Percentiles rank a stretch among this genome's conserved stretches.
Conservation (phyloP, 2,329 filamentous ascomycete genomes). For the Paracorniculantispora psalliotae region DNA sequence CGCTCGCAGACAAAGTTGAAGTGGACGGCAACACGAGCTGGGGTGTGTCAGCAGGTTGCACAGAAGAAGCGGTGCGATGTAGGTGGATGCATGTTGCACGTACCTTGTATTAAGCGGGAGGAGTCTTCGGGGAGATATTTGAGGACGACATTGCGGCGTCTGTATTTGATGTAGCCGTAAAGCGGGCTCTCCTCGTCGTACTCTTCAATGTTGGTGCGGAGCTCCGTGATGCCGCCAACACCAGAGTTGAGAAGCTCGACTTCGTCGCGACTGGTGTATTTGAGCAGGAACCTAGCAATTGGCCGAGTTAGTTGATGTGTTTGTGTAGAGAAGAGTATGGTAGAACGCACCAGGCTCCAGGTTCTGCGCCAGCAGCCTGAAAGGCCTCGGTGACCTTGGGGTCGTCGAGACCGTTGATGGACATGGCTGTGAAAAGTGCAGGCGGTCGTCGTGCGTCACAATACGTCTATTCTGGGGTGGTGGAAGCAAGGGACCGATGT, state of each 20-base stretch:
- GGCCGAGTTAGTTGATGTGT: conserved; percentile 18
- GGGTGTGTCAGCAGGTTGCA: neutral
- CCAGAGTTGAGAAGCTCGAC: conserved; percentile 74
- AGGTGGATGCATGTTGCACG: conserved; percentile 22
- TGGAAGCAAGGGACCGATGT: conserved; percentile 7
- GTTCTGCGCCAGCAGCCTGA: conserved; percentile 71
- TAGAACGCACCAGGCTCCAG: conserved; percentile 80
- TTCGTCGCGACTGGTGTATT: conserved; percentile 85
- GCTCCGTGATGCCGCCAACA: conserved; percentile 76
- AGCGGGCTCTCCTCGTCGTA: conserved; percentile 84
- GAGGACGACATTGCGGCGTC: conserved; percentile 82
- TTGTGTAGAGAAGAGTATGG: neutral
- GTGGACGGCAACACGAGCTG: conserved; percentile 77
- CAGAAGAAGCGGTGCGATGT: neutral
- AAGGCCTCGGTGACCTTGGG: conserved; percentile 77
- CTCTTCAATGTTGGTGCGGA: conserved; percentile 68
- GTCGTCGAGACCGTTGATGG: conserved; percentile 90
- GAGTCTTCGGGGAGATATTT: conserved; percentile 90
- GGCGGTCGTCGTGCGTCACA: neutral
- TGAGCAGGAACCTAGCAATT: conserved; percentile 76
- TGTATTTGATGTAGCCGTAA: conserved; percentile 87
- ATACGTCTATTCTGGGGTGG: neutral
- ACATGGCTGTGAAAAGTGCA: conserved; percentile 53
- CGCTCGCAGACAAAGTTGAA: conserved; percentile 62
- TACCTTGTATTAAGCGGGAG: conserved; percentile 89